phyloP scores from a whole-genome alignment of 164 flowering plant species.

The Taxillus chinensis region DNA sequence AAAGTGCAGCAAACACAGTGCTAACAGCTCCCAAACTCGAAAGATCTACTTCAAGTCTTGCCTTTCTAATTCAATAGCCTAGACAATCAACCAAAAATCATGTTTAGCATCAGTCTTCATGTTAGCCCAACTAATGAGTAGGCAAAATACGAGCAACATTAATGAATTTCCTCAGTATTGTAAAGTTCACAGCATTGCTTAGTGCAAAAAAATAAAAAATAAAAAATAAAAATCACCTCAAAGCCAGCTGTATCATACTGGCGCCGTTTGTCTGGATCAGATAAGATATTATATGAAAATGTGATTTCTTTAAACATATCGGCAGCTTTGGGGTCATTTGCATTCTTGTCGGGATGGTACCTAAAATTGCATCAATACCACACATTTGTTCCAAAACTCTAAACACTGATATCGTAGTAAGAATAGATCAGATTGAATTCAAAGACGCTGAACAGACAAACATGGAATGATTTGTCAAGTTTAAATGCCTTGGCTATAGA shows the following conservation, averaged over 20 bases:
- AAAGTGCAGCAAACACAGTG: conserved; percentile 96
- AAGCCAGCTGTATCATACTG: conserved; percentile 91
- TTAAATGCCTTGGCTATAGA: too few relatives aligned
- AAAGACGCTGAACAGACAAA: too few relatives aligned
- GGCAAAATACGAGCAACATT: neutral
- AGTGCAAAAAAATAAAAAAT: too few relatives aligned
- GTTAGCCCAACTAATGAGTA: neutral
- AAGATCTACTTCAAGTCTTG: conserved; percentile 95
- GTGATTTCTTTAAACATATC: conserved; percentile 91
- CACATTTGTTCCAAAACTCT: too few relatives aligned
- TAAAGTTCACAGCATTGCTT: too few relatives aligned
- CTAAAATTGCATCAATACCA: conserved; percentile 21
- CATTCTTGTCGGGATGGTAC: conserved; percentile 99
- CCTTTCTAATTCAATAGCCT: conserved; percentile 90
- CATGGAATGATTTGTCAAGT: too few relatives aligned
- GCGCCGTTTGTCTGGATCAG: conserved; percentile 80
- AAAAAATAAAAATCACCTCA: conserved; percentile 43
- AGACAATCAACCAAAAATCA: conserved; percentile 9
- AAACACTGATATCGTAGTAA: too few relatives aligned
- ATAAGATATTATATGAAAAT: conserved; percentile 76
- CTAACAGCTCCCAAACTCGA: conserved; percentile 89
- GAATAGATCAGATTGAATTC: too few relatives aligned
- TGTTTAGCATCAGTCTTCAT: conserved; percentile 1
- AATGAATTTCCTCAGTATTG: neutral
- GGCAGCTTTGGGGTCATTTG: conserved; percentile 87